phyloP scores from a whole-genome alignment of 139 green algal genomes.

The Tetradesmus lagerheimii region DNA sequence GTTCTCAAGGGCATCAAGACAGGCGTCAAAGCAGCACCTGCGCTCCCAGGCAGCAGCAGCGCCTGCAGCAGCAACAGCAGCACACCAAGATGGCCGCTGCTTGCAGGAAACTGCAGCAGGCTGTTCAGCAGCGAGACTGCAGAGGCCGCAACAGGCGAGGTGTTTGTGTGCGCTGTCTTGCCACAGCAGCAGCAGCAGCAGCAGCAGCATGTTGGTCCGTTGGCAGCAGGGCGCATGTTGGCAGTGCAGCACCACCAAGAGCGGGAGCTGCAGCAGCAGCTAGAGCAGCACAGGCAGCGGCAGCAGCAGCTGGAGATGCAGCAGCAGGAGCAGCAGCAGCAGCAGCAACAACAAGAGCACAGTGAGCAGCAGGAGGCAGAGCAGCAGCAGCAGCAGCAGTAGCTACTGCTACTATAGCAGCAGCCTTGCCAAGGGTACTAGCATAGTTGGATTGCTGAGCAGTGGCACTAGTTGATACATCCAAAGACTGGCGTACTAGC shows the following conservation, averaged over 20 bases:
- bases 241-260: background rate
- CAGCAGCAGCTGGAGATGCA: background rate
- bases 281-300: background rate
- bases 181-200: background rate
- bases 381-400: background rate
- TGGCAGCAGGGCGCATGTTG: conserved; percentile 7
- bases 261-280: conserved; percentile 4
- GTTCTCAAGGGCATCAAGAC: conserved; percentile 3
- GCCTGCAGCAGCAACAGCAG: conserved; percentile 2
- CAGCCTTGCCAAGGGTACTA: too few species aligned
- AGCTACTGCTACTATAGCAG: too few species aligned
- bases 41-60: background rate
- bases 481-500: too few species aligned
- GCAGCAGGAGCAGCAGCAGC: conserved; percentile 5
- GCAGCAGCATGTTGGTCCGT: background rate
- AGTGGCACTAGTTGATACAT: too few species aligned
- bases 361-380: background rate
- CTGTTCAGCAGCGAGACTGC: background rate
- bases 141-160: conserved; percentile 1
- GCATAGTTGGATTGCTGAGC: too few species aligned
- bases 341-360: background rate
- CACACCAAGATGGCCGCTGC: background rate
- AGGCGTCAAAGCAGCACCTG: conserved; percentile 6
- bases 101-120: background rate
- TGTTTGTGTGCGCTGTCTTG: conserved; percentile 13